phyloP scores from a whole-genome alignment of 108 stramenopile genomes.

The Cyclotella baltica region DNA sequence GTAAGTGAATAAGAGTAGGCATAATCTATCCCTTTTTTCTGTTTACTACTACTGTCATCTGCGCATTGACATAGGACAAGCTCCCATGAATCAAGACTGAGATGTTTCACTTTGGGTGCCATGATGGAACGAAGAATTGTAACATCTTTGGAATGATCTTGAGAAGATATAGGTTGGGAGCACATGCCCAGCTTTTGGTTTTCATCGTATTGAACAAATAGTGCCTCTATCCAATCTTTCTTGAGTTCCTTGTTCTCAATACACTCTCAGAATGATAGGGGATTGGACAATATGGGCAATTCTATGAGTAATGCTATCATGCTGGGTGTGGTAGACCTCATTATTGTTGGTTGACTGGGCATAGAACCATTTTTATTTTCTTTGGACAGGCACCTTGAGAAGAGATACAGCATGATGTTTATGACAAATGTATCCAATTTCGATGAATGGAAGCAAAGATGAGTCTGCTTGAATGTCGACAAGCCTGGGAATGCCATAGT shows the following conservation, averaged over 20 bases:
- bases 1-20: slow-evolving; percentile 15
- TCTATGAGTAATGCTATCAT: background rate
- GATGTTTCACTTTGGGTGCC: slow-evolving; percentile 11
- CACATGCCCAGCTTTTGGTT: background rate
- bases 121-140: background rate
- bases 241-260: background rate
- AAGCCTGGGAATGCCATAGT: too few species aligned
- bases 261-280: background rate
- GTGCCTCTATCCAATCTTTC: slow-evolving; percentile 11
- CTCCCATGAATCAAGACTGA: background rate
- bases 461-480: too few species aligned
- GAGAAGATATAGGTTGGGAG: background rate
- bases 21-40: slow-evolving; percentile 15
- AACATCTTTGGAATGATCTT: background rate
- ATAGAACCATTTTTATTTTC: background rate
- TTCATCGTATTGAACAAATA: background rate
- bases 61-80: background rate
- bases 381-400: too few species aligned
- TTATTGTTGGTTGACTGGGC: background rate
- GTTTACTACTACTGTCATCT: background rate
- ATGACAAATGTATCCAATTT: too few species aligned
- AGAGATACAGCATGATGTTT: too few species aligned
- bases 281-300: background rate
- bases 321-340: background rate
- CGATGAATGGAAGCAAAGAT: too few species aligned